Evolutionary conservation across 2,329 filamentous ascomycete genomes (phyloP).

Genomic region (Calycina herbarum): DNA sequence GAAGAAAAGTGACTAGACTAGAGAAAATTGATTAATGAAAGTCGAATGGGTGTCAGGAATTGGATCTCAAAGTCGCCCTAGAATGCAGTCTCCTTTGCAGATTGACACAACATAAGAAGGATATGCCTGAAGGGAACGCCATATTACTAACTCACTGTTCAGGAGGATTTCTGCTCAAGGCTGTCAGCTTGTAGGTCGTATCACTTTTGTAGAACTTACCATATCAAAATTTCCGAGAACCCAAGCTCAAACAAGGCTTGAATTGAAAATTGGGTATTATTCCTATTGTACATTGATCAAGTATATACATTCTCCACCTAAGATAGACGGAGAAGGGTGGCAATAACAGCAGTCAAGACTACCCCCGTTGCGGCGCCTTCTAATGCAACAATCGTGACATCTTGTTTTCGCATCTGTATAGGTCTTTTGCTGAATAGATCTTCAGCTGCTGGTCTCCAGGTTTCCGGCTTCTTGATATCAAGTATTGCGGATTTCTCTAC

Average conservation of each 20-base stretch:
- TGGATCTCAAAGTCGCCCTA: no score
- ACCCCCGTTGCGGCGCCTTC: conserved; percentile 69
- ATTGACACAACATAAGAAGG: no score
- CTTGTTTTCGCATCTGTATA: conserved; percentile 65
- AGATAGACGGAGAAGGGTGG: conserved; percentile 33
- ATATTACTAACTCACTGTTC: no score
- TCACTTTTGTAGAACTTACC: background rate
- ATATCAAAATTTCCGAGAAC: background rate
- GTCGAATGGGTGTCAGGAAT: no score
- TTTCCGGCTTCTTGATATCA: conserved; percentile 30
- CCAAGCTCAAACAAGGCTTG: background rate
- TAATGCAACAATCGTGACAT: conserved; percentile 68
- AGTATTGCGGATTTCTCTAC: conserved; percentile 25
- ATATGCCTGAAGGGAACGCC: no score
- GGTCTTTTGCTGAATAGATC: conserved; percentile 67
- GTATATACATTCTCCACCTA: conserved; percentile 28
- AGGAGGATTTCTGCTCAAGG: no score
- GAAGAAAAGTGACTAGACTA: no score
- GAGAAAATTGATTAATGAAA: no score
- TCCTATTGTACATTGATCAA: conserved; percentile 27
- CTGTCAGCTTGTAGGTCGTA: background rate
- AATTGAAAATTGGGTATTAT: conserved; percentile 23
- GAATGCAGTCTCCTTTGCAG: no score
- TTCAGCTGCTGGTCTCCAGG: conserved; percentile 50
- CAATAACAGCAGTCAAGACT: conserved; percentile 50